Percentiles rank a stretch among this genome's conserved stretches.
Evolutionary conservation across 805 yeast genomes (phyloP).

Genomic region (Ogataea philodendri): DNA sequence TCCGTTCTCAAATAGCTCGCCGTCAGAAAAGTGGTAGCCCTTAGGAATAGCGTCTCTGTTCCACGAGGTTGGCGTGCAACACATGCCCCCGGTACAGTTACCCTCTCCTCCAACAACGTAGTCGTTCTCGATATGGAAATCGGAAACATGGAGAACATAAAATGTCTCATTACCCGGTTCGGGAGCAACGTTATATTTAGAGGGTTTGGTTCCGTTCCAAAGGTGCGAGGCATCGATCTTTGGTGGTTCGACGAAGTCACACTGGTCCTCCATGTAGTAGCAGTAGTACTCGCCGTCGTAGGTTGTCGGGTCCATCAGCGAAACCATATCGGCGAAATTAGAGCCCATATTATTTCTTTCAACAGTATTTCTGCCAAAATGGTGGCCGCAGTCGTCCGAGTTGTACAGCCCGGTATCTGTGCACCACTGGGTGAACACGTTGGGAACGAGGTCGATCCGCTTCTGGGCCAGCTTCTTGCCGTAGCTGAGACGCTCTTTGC

Average conservation of each 20-base stretch:
- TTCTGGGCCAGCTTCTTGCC: conserved; percentile 39
- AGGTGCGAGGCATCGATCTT: conserved; percentile 42
- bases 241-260: conserved; percentile 55
- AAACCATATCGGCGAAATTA: conserved; percentile 51
- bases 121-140: conserved; percentile 60
- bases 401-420: conserved; percentile 30
- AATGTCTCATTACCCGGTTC: conserved; percentile 40
- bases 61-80: conserved; percentile 55
- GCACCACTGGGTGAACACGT: conserved; percentile 45
- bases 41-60: conserved; percentile 40
- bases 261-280: conserved; percentile 47
- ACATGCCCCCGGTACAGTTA: conserved; percentile 55
- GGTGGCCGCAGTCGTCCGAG: conserved; percentile 30
- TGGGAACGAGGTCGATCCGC: conserved; percentile 42
- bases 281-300: conserved; percentile 64
- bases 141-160: conserved; percentile 64
- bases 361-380: conserved; percentile 39
- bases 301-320: conserved; percentile 50
- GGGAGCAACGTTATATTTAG: conserved; percentile 42
- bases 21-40: conserved; percentile 40
- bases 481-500: conserved; percentile 35
- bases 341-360: conserved; percentile 38
- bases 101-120: conserved; percentile 55
- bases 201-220: conserved; percentile 48
- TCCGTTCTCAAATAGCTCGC: conserved; percentile 10